Conservation (phyloP, 768 basidiomycete genomes). For the Holtermanniella nyarrowii region DNA sequence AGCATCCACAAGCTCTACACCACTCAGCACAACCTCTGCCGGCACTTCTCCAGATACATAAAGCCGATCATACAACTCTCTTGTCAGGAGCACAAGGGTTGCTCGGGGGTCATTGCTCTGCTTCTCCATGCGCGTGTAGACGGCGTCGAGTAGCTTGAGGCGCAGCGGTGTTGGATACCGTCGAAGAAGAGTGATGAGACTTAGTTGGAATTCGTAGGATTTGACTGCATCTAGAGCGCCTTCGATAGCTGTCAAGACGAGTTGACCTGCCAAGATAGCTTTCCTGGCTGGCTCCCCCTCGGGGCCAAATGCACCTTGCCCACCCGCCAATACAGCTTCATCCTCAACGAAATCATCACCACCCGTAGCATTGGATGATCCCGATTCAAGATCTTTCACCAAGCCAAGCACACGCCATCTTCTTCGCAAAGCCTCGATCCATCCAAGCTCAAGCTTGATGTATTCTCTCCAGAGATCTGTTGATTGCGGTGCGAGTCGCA, state of each 20-base stretch:
- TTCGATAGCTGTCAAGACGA: constrained; percentile 18
- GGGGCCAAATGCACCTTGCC: constrained; percentile 53
- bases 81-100: constrained; percentile 22
- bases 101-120: constrained; percentile 11
- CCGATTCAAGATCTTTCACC: constrained; percentile 44
- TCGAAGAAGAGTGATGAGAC: constrained; percentile 26
- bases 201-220: constrained; percentile 9
- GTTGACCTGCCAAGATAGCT: constrained; percentile 20
- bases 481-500: constrained; percentile 64
- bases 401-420: constrained; percentile 67
- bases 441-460: constrained; percentile 78
- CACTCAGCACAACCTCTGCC: constrained; percentile 41
- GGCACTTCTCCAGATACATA: constrained; percentile 26
- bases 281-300: constrained; percentile 36
- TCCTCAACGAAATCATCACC: constrained; percentile 65
- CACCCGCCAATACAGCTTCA: constrained; percentile 66
- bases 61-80: constrained; percentile 31
- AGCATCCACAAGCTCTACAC: constrained; percentile 51
- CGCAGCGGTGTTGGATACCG: constrained; percentile 38
- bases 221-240: constrained; percentile 14
- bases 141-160: constrained; percentile 16
- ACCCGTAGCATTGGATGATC: constrained; percentile 40
- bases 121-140: constrained; percentile 26
- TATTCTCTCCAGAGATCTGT: constrained; percentile 79
- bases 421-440: constrained; percentile 65